Evolutionary conservation across 495 filamentous ascomycete species (phyloP), one percentile per base, ranked within the genome.

Genomic region (Acidomyces sp.): DNA sequence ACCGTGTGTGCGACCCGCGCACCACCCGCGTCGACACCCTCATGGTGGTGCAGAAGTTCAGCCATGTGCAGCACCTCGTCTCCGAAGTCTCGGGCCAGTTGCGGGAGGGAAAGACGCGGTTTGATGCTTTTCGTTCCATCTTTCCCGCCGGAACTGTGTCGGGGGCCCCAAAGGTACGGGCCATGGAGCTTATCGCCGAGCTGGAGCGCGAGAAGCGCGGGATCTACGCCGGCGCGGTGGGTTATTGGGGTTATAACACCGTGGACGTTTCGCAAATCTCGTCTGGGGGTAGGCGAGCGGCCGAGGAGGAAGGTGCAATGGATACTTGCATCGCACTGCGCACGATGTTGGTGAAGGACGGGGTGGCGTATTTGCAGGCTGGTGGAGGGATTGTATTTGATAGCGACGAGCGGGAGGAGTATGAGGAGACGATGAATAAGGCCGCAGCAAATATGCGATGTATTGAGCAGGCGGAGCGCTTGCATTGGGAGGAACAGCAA

Each of bases 301-400:
- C 17, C 27, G 54, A 48, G 38, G 40, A 55, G 20, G 77, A 86
- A 39, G 90, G 92, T 6, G 85, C 83, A 10, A 96, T 97, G 90
- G 90, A 97, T 57, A 95, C 88, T 2, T 95, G 87, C 58, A 97
- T 97, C 62, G 90, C 90, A n/a, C 66, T 97, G 43, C 72, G 90
- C 27, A 97, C 90, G 6, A 97, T 97, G 90, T 51, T 94, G 55
- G 69, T 90, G 32, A 96, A 96, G 65, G 80, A 92, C 41, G 82
- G 80, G 0, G 67, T 87, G 27, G 88, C 85, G 16, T 96, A 93
- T 61, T 68, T 97, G 27, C 92, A 96, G 57, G 90, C 90, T 24
- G 77, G 76, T 63, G 90, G 90, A 28, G 90, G 90, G 12, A 96
- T 97, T 54, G 90, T 97, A 16, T 94, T 90, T 59, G 90, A 97